Conservation (phyloP, 2,329 filamentous ascomycete genomes). For the Fusarium buharicum region DNA sequence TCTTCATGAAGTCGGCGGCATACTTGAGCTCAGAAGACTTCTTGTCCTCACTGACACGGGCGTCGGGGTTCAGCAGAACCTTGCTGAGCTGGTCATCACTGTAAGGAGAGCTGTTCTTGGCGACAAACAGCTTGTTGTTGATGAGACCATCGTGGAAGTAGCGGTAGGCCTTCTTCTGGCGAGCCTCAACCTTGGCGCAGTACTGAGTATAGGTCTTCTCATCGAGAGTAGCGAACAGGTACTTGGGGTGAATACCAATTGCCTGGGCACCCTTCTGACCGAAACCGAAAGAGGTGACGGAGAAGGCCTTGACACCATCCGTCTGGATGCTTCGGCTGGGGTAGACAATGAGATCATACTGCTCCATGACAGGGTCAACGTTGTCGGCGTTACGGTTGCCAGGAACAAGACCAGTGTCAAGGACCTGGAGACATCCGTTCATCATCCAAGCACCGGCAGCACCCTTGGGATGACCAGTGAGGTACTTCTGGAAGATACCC, state of each 20-base stretch:
- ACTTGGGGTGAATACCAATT: slow-evolving; percentile 96
- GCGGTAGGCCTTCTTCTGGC: slow-evolving; percentile 98
- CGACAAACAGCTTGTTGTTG: slow-evolving; percentile 97
- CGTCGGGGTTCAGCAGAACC: slow-evolving; percentile 93
- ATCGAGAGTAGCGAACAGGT: slow-evolving; percentile 94
- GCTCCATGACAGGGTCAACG: slow-evolving; percentile 93
- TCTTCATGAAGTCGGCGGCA: slow-evolving; percentile 74
- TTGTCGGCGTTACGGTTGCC: slow-evolving; percentile 99
- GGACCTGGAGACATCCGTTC: slow-evolving; percentile 95
- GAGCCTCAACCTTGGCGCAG: slow-evolving; percentile 85
- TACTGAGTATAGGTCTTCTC: slow-evolving; percentile 84
- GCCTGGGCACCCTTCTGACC: slow-evolving; percentile 98
- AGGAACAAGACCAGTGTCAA: slow-evolving; percentile 92
- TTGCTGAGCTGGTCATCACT: slow-evolving; percentile 84
- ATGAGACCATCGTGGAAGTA: slow-evolving; percentile 99
- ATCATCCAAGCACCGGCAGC: slow-evolving; percentile 99
- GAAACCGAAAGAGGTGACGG: slow-evolving; percentile 98
- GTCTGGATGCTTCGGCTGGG: slow-evolving; percentile 96
- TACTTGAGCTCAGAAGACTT: slow-evolving; percentile 84
- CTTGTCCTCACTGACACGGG: slow-evolving; percentile 85
- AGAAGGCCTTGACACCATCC: slow-evolving; percentile 98
- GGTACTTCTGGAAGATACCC: slow-evolving; percentile 99
- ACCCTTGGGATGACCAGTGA: slow-evolving; percentile 99
- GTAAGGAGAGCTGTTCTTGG: slow-evolving; percentile 92
- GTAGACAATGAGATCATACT: slow-evolving; percentile 98